Evolutionary conservation across 208 protist genomes (phyloP).

Genomic region (Trichomonas tenax): DNA sequence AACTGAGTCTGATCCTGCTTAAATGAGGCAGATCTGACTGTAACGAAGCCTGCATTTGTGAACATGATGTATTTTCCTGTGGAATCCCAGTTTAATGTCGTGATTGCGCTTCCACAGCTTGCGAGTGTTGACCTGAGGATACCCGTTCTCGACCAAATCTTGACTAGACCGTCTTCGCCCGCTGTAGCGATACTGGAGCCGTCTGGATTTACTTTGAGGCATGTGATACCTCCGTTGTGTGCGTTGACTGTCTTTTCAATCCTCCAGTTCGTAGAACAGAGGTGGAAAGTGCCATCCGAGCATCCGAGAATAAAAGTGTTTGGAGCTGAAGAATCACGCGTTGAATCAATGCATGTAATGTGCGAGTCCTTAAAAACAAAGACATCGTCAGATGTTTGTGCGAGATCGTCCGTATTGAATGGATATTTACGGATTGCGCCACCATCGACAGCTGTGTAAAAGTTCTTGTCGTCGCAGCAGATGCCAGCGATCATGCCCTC

Average conservation of each 20-base stretch:
- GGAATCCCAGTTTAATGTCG: background rate
- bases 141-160: slow-evolving; percentile 25
- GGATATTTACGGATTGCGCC: background rate
- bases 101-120: background rate
- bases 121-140: slow-evolving; percentile 20
- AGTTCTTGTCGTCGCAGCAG: background rate
- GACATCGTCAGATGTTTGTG: background rate
- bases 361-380: background rate
- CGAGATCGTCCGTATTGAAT: background rate
- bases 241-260: background rate
- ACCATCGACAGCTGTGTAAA: background rate
- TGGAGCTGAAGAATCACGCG: background rate
- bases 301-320: background rate
- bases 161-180: slow-evolving; percentile 26
- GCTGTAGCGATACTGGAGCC: slow-evolving; percentile 20
- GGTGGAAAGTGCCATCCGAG: background rate
- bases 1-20: slow-evolving; percentile 20
- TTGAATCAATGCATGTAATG: background rate
- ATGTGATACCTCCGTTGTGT: slow-evolving; percentile 27
- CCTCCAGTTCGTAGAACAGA: background rate
- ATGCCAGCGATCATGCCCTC: background rate
- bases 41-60: background rate
- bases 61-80: slow-evolving; percentile 19
- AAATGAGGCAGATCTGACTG: background rate
- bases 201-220: slow-evolving; percentile 21